phyloP scores from a whole-genome alignment of 129 eudicot genomes.

The Lactuca sativa region DNA sequence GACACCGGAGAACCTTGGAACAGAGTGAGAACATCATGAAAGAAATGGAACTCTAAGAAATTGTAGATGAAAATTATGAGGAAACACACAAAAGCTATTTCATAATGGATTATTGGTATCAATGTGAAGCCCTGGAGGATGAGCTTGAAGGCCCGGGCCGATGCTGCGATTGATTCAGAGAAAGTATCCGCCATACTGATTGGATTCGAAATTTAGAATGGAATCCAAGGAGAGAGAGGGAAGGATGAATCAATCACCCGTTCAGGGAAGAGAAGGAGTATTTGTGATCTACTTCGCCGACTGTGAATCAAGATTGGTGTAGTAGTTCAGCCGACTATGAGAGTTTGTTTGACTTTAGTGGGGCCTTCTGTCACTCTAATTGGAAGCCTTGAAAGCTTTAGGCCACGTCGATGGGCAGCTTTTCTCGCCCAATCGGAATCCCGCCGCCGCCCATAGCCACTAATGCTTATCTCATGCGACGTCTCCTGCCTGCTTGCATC shows the following conservation, averaged over 20 bases:
- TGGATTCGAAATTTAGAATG: neutral
- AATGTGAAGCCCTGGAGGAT: constrained; percentile 37
- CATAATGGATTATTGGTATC: constrained; percentile 53
- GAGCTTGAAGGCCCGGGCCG: constrained; percentile 31
- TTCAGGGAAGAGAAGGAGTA: no score
- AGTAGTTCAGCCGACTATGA: neutral
- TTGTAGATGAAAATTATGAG: constrained; percentile 45
- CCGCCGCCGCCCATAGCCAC: no score
- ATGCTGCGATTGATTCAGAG: constrained; percentile 11
- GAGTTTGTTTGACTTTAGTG: neutral
- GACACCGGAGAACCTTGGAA: constrained; percentile 66
- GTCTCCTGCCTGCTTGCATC: no score
- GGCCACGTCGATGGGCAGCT: no score
- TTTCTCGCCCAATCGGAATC: no score
- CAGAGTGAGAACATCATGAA: constrained; percentile 50
- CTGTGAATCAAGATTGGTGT: neutral
- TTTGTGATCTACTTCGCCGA: neutral
- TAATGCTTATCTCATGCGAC: no score
- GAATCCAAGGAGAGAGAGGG: no score
- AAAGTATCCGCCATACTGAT: neutral
- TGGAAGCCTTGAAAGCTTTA: no score
- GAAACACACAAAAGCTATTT: constrained; percentile 21
- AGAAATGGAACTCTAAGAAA: constrained; percentile 66
- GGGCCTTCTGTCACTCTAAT: neutral
- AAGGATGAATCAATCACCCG: neutral